Evolutionary conservation across 2,329 filamentous ascomycete species (phyloP).

Genomic region (Triangularia verruculosa): DNA sequence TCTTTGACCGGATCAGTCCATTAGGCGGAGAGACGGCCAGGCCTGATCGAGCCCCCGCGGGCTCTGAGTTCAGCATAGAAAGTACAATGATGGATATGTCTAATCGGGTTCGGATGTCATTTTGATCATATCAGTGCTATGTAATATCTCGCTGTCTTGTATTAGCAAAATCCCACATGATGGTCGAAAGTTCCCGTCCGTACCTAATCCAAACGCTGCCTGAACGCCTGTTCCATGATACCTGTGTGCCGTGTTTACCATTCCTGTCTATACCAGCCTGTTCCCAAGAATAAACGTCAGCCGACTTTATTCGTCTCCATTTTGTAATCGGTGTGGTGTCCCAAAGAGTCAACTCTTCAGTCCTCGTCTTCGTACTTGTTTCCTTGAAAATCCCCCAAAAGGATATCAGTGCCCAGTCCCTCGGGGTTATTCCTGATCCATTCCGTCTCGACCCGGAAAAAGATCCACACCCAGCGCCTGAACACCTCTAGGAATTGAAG

Average conservation of each 20-base stretch:
- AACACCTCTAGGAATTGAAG: conserved; percentile 85
- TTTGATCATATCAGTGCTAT: background rate
- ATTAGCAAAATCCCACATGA: background rate
- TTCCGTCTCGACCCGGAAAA: conserved; percentile 92
- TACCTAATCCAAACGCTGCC: conserved; percentile 6
- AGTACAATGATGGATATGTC: background rate
- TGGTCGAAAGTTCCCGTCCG: background rate
- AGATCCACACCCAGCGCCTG: conserved; percentile 94
- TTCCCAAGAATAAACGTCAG: background rate
- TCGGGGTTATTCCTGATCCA: conserved; percentile 62
- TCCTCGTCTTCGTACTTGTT: conserved; percentile 60
- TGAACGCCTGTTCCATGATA: conserved; percentile 2
- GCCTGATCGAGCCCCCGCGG: background rate
- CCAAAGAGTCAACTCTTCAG: conserved; percentile 24
- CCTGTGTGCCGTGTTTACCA: conserved; percentile 1
- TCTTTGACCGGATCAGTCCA: background rate
- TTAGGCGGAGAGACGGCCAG: background rate
- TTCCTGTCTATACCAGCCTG: background rate
- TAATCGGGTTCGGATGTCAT: background rate
- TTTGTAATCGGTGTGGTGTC: background rate
- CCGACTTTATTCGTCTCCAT: background rate
- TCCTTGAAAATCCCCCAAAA: conserved; percentile 68
- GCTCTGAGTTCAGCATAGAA: background rate
- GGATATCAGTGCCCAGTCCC: conserved; percentile 62
- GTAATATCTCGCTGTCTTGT: background rate